A percentile compares a stretch with the other conserved stretches of the same genome.
Conservation (phyloP, 768 basidiomycete species). For the Thelephora ganbajun region DNA sequence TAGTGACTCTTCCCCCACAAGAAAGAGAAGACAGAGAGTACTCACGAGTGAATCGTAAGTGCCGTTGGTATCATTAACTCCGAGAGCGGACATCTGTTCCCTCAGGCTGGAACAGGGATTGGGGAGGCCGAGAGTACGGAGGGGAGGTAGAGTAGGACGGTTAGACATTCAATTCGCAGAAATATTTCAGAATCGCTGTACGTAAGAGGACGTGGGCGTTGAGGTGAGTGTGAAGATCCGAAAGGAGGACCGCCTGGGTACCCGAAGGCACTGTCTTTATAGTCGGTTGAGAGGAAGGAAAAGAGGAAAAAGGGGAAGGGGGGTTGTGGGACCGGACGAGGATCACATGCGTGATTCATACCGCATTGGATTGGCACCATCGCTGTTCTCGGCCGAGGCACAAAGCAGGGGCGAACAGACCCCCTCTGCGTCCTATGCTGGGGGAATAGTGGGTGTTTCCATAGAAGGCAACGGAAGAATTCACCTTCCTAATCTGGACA, state of each 20-base stretch:
- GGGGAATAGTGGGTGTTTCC: neutral
- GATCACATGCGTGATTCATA: slow-evolving; percentile 2
- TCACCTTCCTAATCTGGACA: slow-evolving; percentile 2
- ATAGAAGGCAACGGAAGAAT: neutral
- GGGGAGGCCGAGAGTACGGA: slow-evolving; percentile 33
- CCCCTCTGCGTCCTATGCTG: slow-evolving; percentile 6
- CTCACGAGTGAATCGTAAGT: slow-evolving; percentile 1
- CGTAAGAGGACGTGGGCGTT: slow-evolving; percentile 4
- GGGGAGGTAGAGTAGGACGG: slow-evolving; percentile 40
- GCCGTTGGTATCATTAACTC: neutral
- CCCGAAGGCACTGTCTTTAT: slow-evolving; percentile 18
- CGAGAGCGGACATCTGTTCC: neutral
- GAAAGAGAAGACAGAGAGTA: neutral
- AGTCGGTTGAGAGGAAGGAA: slow-evolving; percentile 8
- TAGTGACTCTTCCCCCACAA: neutral
- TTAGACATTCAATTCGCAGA: slow-evolving; percentile 4
- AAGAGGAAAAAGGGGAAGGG: slow-evolving; percentile 7
- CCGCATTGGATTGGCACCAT: slow-evolving; percentile 5
- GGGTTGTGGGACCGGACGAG: slow-evolving; percentile 8
- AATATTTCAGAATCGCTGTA: slow-evolving; percentile 1
- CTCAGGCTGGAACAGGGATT: neutral
- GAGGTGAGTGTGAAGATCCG: slow-evolving; percentile 5
- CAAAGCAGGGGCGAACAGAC: slow-evolving; percentile 2
- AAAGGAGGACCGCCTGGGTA: slow-evolving; percentile 15
- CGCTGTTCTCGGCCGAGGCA: slow-evolving; percentile 3